phyloP scores from a whole-genome alignment of 2,329 filamentous ascomycete species.

The Xylariaceae sp. region DNA sequence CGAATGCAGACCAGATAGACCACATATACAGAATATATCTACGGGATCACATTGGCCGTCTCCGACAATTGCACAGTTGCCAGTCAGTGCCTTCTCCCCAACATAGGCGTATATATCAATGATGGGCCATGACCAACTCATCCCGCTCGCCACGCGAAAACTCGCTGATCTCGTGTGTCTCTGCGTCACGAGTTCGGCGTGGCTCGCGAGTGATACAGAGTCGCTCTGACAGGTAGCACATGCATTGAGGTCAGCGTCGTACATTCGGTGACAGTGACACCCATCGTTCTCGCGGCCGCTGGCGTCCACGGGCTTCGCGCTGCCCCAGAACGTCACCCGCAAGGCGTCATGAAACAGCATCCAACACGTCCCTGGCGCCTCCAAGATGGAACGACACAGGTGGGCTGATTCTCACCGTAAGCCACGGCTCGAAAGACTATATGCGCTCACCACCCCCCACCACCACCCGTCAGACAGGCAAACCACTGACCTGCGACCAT shows the following conservation, averaged over 20 bases:
- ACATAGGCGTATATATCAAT: too few relatives aligned
- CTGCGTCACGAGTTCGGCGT: not conserved
- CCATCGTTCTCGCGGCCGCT: not conserved
- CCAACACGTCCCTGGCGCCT: not conserved
- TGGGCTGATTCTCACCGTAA: conserved; percentile 2
- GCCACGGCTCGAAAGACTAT: not conserved
- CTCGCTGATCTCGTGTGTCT: not conserved
- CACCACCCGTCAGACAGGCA: not conserved
- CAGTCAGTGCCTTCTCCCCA: too few relatives aligned
- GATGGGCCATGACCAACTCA: too few relatives aligned
- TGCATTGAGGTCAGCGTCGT: not conserved
- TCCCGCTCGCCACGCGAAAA: too few relatives aligned
- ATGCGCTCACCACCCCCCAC: not conserved
- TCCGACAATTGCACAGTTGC: too few relatives aligned
- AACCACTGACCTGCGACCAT: not conserved
- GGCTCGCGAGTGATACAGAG: not conserved
- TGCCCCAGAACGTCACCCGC: too few relatives aligned
- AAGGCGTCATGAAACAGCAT: not conserved
- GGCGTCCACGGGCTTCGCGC: too few relatives aligned
- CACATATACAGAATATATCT: conserved; percentile 7
- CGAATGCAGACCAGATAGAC: conserved; percentile 13
- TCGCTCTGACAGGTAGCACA: conserved; percentile 5
- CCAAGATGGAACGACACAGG: not conserved
- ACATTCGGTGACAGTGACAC: conserved; percentile 8
- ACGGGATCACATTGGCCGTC: not conserved